A percentile compares a stretch with the other conserved stretches of the same genome.
Conservation (phyloP, 495 filamentous ascomycete species). For the Staphylotrichum longicolle region DNA sequence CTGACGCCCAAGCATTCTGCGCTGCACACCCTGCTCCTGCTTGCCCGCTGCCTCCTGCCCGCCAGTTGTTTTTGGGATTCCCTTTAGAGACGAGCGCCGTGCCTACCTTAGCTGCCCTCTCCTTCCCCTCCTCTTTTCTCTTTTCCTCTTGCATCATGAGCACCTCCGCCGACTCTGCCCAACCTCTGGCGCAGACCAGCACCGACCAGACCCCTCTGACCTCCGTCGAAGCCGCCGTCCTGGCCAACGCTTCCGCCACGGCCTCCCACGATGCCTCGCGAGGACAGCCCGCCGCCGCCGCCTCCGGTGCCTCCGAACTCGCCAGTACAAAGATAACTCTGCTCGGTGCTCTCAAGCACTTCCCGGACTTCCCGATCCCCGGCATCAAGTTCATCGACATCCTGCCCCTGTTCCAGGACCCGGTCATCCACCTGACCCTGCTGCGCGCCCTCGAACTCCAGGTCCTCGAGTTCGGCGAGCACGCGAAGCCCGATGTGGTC, state of each 20-base stretch:
- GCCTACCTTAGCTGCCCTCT: conserved; percentile 32
- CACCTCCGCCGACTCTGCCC: conserved; percentile 41
- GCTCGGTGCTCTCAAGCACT: conserved; percentile 57
- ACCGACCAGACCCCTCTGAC: conserved; percentile 23
- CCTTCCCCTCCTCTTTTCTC: conserved; percentile 22
- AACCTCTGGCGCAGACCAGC: conserved; percentile 28
- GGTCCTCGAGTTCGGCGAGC: conserved; percentile 52
- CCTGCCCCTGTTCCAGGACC: conserved; percentile 87
- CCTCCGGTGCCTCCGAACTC: conserved; percentile 84
- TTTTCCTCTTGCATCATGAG: conserved; percentile 55
- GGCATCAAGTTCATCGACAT: conserved; percentile 99
- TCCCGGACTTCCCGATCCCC: conserved; percentile 89
- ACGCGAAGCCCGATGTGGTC: conserved; percentile 73
- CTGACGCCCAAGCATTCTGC: conserved; percentile 32
- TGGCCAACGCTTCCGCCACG: conserved; percentile 14
- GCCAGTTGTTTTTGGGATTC: conserved; percentile 23
- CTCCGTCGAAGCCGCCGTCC: conserved; percentile 24
- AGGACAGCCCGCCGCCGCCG: conserved; percentile 57
- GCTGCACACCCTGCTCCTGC: conserved; percentile 35
- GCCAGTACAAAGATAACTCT: conserved; percentile 84
- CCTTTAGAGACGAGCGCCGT: conserved; percentile 33
- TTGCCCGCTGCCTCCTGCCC: background rate
- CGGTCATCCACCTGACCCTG: conserved; percentile 69
- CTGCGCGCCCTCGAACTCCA: conserved; percentile 87
- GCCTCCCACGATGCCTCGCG: conserved; percentile 52